Evolutionary conservation across 2,329 filamentous ascomycete species (phyloP).

Genomic region (Oidium heveae): DNA sequence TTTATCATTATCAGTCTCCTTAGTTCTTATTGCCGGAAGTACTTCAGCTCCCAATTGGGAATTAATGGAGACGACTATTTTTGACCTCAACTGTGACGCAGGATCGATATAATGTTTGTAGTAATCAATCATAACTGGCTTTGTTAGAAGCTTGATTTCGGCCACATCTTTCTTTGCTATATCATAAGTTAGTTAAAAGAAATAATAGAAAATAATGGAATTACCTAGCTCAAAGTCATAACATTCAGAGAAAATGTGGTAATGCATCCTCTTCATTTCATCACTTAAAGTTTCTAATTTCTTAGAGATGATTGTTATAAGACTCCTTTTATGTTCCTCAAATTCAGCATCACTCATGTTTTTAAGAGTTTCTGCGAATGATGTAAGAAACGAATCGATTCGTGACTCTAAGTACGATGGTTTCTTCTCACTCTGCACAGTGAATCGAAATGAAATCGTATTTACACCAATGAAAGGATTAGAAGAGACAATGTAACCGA

Average conservation of each 20-base stretch:
- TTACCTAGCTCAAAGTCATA: constrained; percentile 74
- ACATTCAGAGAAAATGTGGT: constrained; percentile 59
- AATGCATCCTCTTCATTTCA: constrained; percentile 64
- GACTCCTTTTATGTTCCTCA: constrained; percentile 69
- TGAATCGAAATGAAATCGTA: constrained; percentile 62
- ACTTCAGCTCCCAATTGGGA: constrained; percentile 33
- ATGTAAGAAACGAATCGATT: constrained; percentile 60
- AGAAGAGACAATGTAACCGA: constrained; percentile 89
- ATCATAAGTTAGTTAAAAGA: constrained; percentile 1
- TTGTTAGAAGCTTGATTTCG: constrained; percentile 47
- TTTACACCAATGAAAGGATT: constrained; percentile 47
- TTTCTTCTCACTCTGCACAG: constrained; percentile 80
- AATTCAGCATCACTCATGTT: constrained; percentile 68
- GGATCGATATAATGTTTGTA: constrained; percentile 55
- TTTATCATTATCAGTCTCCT: background rate
- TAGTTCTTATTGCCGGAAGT: constrained; percentile 11
- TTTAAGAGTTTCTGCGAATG: constrained; percentile 38
- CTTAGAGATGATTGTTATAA: constrained; percentile 68
- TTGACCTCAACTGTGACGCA: constrained; percentile 46
- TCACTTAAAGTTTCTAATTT: constrained; percentile 80
- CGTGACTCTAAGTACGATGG: constrained; percentile 64
- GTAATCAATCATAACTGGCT: constrained; percentile 57
- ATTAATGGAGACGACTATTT: constrained; percentile 59
- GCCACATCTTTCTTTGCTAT: constrained; percentile 36
- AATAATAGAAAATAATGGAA: constrained; percentile 12